Conservation (phyloP, 305 asterid genomes). For the Solanum hybrid region DNA sequence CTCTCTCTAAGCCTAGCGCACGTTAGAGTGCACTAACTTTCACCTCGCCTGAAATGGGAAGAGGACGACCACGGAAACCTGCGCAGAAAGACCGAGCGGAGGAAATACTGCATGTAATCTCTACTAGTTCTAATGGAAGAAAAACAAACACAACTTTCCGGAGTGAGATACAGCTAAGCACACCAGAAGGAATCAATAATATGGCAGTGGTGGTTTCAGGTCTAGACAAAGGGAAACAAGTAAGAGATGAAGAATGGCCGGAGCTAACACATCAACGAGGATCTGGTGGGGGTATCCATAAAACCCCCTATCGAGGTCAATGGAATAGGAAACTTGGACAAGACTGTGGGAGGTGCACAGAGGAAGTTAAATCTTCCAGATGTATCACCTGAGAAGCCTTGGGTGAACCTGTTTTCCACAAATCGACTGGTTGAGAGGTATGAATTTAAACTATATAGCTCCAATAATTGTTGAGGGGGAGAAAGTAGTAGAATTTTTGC, state of each 20-base stretch:
- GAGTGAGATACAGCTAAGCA: too few species aligned
- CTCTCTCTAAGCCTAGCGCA: background rate
- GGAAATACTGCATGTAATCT: background rate
- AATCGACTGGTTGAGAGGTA: background rate
- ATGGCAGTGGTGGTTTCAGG: too few species aligned
- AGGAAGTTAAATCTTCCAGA: background rate
- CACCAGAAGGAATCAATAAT: too few species aligned
- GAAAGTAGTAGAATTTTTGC: background rate
- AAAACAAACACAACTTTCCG: too few species aligned
- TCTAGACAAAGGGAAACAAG: too few species aligned
- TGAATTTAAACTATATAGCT: too few species aligned
- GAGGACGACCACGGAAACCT: background rate
- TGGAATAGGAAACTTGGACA: too few species aligned
- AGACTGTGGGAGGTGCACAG: background rate
- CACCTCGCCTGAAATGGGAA: background rate
- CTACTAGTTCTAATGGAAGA: background rate
- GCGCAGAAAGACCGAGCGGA: background rate
- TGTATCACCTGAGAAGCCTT: background rate
- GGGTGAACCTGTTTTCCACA: background rate
- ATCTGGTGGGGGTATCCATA: too few species aligned
- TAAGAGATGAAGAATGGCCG: too few species aligned
- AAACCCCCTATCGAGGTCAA: too few species aligned
- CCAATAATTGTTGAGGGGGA: background rate
- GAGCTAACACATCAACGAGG: too few species aligned
- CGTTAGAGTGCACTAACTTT: background rate